A percentile compares a stretch with the other conserved stretches of the same genome.
These are phyloP conservation scores for Aspergillus aculeatus DNA, from an alignment of 2,329 filamentous ascomycete species.

Conservation along the genomic window DNA sequence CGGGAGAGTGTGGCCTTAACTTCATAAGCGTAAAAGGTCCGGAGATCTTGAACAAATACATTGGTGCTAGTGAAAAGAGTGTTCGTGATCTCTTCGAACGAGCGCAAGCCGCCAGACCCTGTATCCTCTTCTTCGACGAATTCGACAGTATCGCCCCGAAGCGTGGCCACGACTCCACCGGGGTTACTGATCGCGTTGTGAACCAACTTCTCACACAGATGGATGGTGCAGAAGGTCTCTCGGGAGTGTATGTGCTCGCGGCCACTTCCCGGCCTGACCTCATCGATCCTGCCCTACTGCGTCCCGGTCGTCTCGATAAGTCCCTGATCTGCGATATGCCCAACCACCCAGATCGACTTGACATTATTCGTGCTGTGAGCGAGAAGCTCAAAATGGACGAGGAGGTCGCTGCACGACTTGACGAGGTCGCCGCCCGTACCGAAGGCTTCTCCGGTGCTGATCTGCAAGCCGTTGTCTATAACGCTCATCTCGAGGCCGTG, in stretches of 20 bases:
- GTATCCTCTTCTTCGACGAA: constrained; percentile 96
- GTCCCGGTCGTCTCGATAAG: constrained; percentile 91
- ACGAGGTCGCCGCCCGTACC: constrained; percentile 74
- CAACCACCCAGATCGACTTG: constrained; percentile 71
- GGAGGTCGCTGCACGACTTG: constrained; percentile 62
- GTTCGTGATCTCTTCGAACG: constrained; percentile 94
- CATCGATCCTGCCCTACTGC: constrained; percentile 88
- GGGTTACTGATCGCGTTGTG: constrained; percentile 97
- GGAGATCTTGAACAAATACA: constrained; percentile 98
- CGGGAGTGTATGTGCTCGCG: constrained; percentile 92
- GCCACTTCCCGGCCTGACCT: constrained; percentile 91
- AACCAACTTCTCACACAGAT: constrained; percentile 98
- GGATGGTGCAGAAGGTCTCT: constrained; percentile 94
- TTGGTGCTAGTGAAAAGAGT: constrained; percentile 93
- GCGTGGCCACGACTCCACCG: constrained; percentile 92
- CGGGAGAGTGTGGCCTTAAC: constrained; percentile 94
- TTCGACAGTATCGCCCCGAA: constrained; percentile 98
- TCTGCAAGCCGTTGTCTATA: constrained; percentile 90
- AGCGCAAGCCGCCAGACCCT: constrained; percentile 82
- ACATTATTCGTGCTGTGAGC: constrained; percentile 84
- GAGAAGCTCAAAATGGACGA: constrained; percentile 73
- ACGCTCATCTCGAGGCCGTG: constrained; percentile 94
- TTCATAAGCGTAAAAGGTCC: constrained; percentile 98
- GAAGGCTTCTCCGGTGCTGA: constrained; percentile 94
- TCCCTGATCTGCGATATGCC: constrained; percentile 90